Evolutionary conservation across 2,329 filamentous ascomycete genomes (phyloP), one percentile per base, ranked within the genome.

Genomic region (Neopestalotiopsis sp.): DNA sequence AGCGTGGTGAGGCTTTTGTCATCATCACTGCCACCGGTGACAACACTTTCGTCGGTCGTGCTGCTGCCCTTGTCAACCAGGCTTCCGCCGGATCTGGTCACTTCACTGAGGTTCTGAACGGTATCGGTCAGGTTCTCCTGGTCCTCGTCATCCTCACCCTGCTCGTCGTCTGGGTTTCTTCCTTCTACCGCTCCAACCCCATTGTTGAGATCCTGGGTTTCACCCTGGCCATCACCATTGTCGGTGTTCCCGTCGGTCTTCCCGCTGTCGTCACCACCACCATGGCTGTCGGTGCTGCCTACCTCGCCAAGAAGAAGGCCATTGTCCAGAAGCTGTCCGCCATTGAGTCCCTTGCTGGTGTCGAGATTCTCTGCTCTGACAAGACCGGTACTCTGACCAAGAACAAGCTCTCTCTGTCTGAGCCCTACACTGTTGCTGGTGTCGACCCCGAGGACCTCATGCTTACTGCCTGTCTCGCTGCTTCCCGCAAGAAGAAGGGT

Each of bases 311-410:
- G 87, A 95, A 95, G 88, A 90, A 95, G 85, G 94, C 94, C 67
- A 97, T 97, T 74, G 94, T 97, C 73, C 94, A 97, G 86, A 97
- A 95, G 86, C 90, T 97, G 66, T 94, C 92, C 42, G 94, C 94
- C 73, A 97, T 97, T 71, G 94, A 97, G 86, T 97, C 94, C 32
- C 88, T 97, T 73, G 94, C 94, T 79, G 94, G 94, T 86, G 94
- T 97, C 71, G 92, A 97, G 83, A 96, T 97, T 81, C 92, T 97
- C 68, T 97, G 94, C 87, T 95, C 94, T 66, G 94, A 97, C 88
- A 97, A 97, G 89, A 97, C 94, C 38, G 94, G 94, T 84, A 97
- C 94, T 69, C 84, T 97, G 79, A 97, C 94, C 79, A 96, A 95
- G 88, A 97, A 97, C 88, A 97, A 96, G 87, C 89, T 97, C 28